Percentiles rank a stretch among this genome's conserved stretches.
These are phyloP conservation scores for Eimeria acervulina DNA, from an alignment of 169 alveolate genomes.

Conservation along the genomic window DNA sequence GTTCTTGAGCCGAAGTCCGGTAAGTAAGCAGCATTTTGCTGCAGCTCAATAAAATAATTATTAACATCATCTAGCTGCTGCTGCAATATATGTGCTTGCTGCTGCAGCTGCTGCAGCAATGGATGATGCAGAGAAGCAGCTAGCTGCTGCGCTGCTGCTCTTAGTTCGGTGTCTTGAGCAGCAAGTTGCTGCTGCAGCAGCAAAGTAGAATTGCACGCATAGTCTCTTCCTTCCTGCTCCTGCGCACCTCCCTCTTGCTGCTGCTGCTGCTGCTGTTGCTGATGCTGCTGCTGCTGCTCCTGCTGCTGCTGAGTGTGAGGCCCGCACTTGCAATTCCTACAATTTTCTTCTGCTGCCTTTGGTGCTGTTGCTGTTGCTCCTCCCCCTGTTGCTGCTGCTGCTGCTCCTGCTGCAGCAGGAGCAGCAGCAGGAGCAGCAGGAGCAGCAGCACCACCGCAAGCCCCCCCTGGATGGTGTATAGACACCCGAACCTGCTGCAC, in stretches of 20 bases:
- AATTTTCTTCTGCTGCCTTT: neutral
- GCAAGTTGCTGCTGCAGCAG: constrained; percentile 15
- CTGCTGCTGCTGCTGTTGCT: neutral
- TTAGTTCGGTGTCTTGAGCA: neutral
- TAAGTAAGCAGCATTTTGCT: neutral
- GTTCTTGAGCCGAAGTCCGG: constrained; percentile 38
- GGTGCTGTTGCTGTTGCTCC: neutral
- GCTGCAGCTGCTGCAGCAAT: constrained; percentile 40
- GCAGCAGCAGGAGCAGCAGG: neutral
- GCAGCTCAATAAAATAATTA: neutral
- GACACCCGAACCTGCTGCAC: constrained; percentile 3
- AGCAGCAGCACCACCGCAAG: neutral
- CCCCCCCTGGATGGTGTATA: neutral
- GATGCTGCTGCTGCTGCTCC: constrained; percentile 40
- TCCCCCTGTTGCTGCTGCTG: too few species aligned
- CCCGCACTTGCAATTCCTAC: neutral
- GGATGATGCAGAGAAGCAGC: neutral
- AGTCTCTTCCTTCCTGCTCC: constrained; percentile 35
- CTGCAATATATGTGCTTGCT: neutral
- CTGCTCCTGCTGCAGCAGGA: neutral
- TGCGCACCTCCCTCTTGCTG: neutral
- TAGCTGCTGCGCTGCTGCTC: neutral
- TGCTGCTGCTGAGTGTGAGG: neutral
- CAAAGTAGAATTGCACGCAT: too few species aligned
- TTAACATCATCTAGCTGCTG: neutral